Evolutionary conservation across 1,139 yeast genomes (phyloP), one percentile per base, ranked within the genome.

Genomic region (Zhuliangozyma parablackwelliae): DNA sequence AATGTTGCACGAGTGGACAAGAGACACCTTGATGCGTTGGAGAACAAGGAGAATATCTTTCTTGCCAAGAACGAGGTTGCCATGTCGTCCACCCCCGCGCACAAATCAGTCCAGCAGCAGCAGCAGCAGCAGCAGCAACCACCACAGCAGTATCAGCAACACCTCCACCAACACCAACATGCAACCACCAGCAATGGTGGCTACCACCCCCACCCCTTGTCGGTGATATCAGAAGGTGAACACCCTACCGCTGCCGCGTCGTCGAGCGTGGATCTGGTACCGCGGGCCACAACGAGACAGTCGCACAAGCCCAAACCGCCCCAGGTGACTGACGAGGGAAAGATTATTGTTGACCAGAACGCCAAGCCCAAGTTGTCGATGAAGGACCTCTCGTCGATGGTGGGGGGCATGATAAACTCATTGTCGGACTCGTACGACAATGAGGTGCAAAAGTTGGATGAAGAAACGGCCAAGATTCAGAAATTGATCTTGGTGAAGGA

Each of bases 21-120:
- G 36, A 61, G 59, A 21, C 70, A 65, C 24, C 40, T 68, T 33
- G 62, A 56, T 28, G 56, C 56, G 5, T 51, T 65, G 31, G 72
- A 68, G 33, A 65, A 67, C 42, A 70, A 69, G 46, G 75, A 69
- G 41, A 69, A 70, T 42, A 63, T 70, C 1, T 69, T 68, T 40
- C 56, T 64, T 28, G 11, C 7, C 28, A 26, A 26, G 28, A 10
- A 6, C 11, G 35, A 29, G n/a, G 33, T 34, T 33, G 41, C 34
- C 13, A 30, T 31, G 24, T 50, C 62, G 49, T 61, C 69, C 5
- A 65, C 72, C 0, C 73, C 72, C 3, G 47, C 54, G 13, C 54
- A 49, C 11, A 33, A 32, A 25, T 37, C 20, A 10, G 16, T 16
- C 16, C 16, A 16, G 16, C 16, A 16, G 16, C 16, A 16, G 16